Conservation (phyloP, 306 rosid species). For the Castanopsis chinensis region DNA sequence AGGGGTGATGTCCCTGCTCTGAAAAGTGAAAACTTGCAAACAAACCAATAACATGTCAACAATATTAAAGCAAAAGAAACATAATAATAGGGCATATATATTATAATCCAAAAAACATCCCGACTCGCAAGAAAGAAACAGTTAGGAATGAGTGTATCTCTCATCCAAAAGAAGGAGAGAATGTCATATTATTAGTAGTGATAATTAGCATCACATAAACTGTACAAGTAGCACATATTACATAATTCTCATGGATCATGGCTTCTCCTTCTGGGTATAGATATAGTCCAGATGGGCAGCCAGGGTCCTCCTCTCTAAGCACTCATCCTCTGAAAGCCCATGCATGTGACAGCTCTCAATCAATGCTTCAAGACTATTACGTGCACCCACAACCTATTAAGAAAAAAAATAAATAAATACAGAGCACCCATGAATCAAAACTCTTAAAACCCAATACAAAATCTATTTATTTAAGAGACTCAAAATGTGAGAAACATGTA, state of each 20-base stretch:
- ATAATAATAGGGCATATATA: neutral
- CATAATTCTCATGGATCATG: neutral
- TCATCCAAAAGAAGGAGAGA: neutral
- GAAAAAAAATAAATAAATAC: neutral
- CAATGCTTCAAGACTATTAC: neutral
- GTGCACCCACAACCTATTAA: conserved; percentile 8
- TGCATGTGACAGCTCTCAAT: conserved; percentile 27
- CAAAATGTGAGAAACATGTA: neutral
- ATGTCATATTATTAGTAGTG: neutral
- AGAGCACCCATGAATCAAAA: neutral
- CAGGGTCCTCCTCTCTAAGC: conserved; percentile 53
- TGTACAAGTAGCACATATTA: neutral
- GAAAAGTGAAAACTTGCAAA: neutral
- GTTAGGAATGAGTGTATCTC: neutral
- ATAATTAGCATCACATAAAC: too few species aligned
- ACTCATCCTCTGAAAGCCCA: conserved; percentile 41
- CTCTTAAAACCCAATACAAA: neutral
- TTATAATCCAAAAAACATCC: neutral
- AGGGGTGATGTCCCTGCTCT: too few species aligned
- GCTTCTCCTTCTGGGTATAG: conserved; percentile 37
- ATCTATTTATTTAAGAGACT: neutral
- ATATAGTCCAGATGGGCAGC: conserved; percentile 53
- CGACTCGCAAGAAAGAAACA: neutral
- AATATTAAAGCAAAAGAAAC: neutral
- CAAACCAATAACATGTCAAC: neutral